phyloP scores from a whole-genome alignment of 73 alveolate species.

The Tetrahymena thermophila region DNA sequence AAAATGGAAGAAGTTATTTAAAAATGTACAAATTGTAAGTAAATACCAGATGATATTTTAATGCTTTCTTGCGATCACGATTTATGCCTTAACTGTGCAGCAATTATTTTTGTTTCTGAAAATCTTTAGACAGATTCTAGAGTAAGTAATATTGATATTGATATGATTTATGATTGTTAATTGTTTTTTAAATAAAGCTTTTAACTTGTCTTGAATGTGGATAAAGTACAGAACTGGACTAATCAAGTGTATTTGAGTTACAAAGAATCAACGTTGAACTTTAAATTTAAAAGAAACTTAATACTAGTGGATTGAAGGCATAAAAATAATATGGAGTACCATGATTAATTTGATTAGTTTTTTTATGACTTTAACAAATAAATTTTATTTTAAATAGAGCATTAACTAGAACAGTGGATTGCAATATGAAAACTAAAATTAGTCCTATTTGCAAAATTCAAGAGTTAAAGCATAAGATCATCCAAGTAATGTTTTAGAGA shows the following conservation, averaged over 20 bases:
- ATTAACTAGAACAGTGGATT: neutral
- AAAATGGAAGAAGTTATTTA: neutral
- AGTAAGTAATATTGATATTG: constrained; percentile 6
- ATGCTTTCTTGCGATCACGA: constrained; percentile 43
- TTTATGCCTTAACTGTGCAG: constrained; percentile 42
- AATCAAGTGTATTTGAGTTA: constrained; percentile 22
- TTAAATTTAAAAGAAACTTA: neutral
- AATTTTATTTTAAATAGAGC: neutral
- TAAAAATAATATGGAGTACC: neutral
- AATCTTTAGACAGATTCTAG: constrained; percentile 6
- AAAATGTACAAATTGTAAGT: constrained; percentile 22
- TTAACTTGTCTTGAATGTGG: neutral
- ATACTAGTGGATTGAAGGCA: neutral
- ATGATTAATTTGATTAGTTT: neutral
- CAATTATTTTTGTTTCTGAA: constrained; percentile 7
- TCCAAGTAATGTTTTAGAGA: neutral
- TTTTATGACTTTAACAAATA: too few relatives aligned
- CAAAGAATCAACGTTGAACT: constrained; percentile 4
- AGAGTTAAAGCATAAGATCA: neutral
- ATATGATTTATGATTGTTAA: neutral
- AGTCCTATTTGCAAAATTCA: neutral
- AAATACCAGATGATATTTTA: constrained; percentile 41
- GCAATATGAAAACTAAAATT: neutral
- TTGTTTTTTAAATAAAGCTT: neutral
- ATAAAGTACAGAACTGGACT: constrained; percentile 20